These are phyloP conservation scores for Neoascochyta sp. DNA, from an alignment of 2,329 filamentous ascomycete species.

Conservation along the genomic window DNA sequence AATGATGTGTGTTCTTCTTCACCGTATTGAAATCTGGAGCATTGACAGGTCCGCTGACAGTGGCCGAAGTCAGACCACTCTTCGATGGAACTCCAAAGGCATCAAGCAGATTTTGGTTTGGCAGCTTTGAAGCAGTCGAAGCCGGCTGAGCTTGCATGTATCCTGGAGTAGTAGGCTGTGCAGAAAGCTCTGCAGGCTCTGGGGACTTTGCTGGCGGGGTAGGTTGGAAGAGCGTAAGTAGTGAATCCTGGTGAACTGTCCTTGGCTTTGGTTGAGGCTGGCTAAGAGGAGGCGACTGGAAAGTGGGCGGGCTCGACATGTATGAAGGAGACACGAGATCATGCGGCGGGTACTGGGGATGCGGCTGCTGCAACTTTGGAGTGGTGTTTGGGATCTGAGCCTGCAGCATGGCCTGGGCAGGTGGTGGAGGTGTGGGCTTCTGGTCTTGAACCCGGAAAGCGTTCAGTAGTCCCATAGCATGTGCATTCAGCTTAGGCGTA, in stretches of 20 bases:
- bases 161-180: slow-evolving; percentile 41
- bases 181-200: slow-evolving; percentile 47
- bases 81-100: slow-evolving; percentile 18
- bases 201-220: slow-evolving; percentile 21
- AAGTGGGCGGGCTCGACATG: slow-evolving; percentile 26
- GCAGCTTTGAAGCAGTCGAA: slow-evolving; percentile 11
- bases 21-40: slow-evolving; percentile 42
- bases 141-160: slow-evolving; percentile 19
- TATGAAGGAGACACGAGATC: slow-evolving; percentile 26
- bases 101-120: slow-evolving; percentile 18
- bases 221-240: slow-evolving; percentile 46
- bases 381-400: slow-evolving; percentile 19
- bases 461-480: slow-evolving; percentile 56
- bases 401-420: slow-evolving; percentile 6
- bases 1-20: slow-evolving; percentile 26
- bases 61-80: slow-evolving; percentile 37
- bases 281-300: slow-evolving; percentile 26
- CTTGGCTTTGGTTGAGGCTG: slow-evolving; percentile 36
- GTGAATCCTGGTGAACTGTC: slow-evolving; percentile 43
- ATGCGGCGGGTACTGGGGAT: slow-evolving; percentile 18
- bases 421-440: slow-evolving; percentile 17
- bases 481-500: slow-evolving; percentile 55
- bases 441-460: slow-evolving; percentile 49
- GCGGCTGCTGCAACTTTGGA: slow-evolving; percentile 21
- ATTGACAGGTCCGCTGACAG: slow-evolving; percentile 42